Evolutionary conservation across 2,329 filamentous ascomycete genomes (phyloP).

Genomic region (Monosporascus sp.): DNA sequence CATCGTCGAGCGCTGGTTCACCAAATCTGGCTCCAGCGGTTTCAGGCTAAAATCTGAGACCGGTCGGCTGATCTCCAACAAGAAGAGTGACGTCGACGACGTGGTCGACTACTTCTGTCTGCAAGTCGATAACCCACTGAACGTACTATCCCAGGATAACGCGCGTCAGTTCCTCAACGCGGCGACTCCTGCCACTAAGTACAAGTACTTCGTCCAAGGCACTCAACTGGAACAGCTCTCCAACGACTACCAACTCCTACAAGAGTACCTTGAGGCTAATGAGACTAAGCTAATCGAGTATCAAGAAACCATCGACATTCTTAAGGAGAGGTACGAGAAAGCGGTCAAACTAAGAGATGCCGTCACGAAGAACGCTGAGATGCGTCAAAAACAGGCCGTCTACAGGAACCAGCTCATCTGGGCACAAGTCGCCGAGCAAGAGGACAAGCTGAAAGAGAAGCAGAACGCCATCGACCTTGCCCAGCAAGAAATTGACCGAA

Average conservation of each 20-base stretch:
- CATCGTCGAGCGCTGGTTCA: conserved; percentile 86
- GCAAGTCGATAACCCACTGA: conserved; percentile 95
- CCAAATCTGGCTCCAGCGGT: conserved; percentile 65
- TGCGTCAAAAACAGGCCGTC: conserved; percentile 56
- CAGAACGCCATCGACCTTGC: conserved; percentile 20
- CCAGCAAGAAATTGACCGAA: conserved; percentile 33
- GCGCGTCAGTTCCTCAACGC: conserved; percentile 88
- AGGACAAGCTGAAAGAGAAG: conserved; percentile 43
- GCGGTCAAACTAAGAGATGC: conserved; percentile 61
- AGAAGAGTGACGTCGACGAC: conserved; percentile 82
- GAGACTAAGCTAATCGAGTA: conserved; percentile 58
- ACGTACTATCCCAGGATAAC: conserved; percentile 91
- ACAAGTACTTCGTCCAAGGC: conserved; percentile 92
- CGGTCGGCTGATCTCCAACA: conserved; percentile 70
- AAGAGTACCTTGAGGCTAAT: conserved; percentile 71
- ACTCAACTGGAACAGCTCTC: conserved; percentile 91
- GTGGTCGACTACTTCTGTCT: conserved; percentile 90
- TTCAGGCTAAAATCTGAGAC: conserved; percentile 81
- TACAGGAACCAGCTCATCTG: conserved; percentile 71
- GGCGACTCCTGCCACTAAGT: conserved; percentile 79
- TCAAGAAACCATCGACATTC: conserved; percentile 55
- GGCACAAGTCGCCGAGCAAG: conserved; percentile 77
- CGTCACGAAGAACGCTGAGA: conserved; percentile 60
- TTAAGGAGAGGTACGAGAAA: conserved; percentile 55
- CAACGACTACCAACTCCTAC: conserved; percentile 81